Conservation (phyloP, 768 basidiomycete species). For the Rhizopogon rudus region DNA sequence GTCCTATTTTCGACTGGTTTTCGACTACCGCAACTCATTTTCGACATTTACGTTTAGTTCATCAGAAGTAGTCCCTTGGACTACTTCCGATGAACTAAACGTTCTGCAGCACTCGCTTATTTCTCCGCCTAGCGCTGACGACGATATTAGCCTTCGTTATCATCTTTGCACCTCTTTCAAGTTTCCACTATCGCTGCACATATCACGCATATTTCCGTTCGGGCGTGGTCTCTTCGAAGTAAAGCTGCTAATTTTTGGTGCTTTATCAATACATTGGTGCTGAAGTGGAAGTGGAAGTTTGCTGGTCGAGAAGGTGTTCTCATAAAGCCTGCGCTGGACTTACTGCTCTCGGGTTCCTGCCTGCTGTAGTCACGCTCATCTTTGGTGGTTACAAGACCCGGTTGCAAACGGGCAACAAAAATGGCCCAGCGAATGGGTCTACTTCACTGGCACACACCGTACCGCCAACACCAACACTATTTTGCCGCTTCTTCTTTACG, state of each 20-base stretch:
- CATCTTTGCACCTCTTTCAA: constrained; percentile 53
- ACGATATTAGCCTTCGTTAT: constrained; percentile 61
- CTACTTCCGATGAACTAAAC: constrained; percentile 3
- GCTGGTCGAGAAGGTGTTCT: constrained; percentile 42
- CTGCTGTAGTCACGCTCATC: constrained; percentile 46
- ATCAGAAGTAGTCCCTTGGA: no score
- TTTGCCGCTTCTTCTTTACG: constrained; percentile 74
- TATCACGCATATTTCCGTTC: constrained; percentile 88
- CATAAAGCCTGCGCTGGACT: constrained; percentile 57
- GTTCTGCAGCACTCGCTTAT: constrained; percentile 39
- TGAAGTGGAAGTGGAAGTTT: constrained; percentile 69
- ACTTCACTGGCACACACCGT: not conserved
- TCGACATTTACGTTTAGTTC: no score
- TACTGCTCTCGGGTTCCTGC: constrained; percentile 70
- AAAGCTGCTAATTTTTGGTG: constrained; percentile 99
- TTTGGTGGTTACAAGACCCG: constrained; percentile 31
- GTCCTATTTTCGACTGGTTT: no score
- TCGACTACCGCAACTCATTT: no score
- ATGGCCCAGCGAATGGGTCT: not conserved
- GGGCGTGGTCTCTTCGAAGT: constrained; percentile 85
- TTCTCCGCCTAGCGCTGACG: constrained; percentile 61
- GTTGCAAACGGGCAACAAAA: constrained; percentile 1
- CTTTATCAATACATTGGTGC: constrained; percentile 69
- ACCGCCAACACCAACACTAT: constrained; percentile 36
- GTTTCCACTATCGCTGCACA: constrained; percentile 50